Percentiles rank a stretch among this genome's conserved stretches.
Evolutionary conservation across 2,329 filamentous ascomycete genomes (phyloP).

Genomic region (Colletotrichum tropicicola): DNA sequence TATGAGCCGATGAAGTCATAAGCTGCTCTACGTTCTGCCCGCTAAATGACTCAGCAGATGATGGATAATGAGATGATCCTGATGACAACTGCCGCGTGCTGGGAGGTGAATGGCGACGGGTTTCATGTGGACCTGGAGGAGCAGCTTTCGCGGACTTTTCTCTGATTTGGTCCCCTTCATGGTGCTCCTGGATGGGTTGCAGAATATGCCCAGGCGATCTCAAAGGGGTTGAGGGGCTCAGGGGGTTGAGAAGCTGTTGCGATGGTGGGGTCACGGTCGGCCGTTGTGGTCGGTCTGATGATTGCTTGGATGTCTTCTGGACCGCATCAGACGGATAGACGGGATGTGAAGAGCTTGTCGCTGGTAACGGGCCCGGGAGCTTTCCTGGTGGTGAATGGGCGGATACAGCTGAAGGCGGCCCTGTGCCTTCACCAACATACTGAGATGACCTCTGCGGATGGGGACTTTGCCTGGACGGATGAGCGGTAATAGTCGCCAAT

Average conservation of each 20-base stretch:
- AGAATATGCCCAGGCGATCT: conserved; percentile 25
- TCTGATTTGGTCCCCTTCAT: background rate
- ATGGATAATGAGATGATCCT: conserved; percentile 13
- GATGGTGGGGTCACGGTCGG: background rate
- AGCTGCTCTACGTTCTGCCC: background rate
- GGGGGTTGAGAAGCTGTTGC: background rate
- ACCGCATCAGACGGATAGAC: background rate
- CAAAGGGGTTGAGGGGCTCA: conserved; percentile 5
- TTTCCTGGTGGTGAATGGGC: too few species aligned
- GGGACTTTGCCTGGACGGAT: too few species aligned
- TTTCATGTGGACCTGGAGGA: background rate
- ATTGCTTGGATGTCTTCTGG: background rate
- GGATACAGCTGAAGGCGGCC: too few species aligned
- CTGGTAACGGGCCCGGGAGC: too few species aligned
- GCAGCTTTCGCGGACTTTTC: background rate
- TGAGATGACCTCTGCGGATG: too few species aligned
- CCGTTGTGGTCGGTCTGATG: conserved; percentile 6
- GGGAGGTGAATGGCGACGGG: background rate
- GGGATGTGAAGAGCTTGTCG: background rate
- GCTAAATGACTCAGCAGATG: background rate
- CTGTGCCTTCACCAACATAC: too few species aligned
- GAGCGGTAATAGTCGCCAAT: too few species aligned
- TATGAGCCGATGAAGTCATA: background rate
- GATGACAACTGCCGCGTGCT: background rate
- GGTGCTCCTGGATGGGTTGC: conserved; percentile 30